These are phyloP conservation scores for Rutstroemia sydowiana DNA, from an alignment of 2,329 filamentous ascomycete species.

Conservation along the genomic window DNA sequence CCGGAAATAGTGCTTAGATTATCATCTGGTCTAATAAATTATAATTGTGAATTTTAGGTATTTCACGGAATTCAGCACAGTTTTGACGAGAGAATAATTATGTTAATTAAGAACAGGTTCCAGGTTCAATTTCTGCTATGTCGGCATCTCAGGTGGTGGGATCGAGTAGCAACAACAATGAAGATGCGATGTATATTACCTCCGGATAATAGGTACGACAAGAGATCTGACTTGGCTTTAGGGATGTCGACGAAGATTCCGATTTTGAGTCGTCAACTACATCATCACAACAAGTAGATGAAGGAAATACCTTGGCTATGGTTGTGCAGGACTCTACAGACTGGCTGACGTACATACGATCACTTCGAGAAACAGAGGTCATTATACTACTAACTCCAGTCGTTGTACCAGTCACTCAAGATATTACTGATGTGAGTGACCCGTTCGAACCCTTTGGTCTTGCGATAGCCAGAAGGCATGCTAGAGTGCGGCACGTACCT, in stretches of 20 bases:
- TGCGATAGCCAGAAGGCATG: conserved; percentile 51
- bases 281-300: not conserved
- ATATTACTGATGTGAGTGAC: conserved; percentile 43
- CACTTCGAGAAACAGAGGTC: conserved; percentile 43
- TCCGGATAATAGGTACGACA: not conserved
- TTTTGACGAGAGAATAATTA: not conserved
- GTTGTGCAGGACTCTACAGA: conserved; percentile 30
- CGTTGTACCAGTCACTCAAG: conserved; percentile 39
- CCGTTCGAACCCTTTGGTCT: conserved; percentile 67
- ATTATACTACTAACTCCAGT: conserved; percentile 56
- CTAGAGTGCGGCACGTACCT: conserved; percentile 61
- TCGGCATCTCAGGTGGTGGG: not conserved
- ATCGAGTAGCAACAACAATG: conserved; percentile 1
- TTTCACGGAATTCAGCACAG: not conserved
- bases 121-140: conserved; percentile 1
- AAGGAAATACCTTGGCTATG: conserved; percentile 9
- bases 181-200: conserved; percentile 1
- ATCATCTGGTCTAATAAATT: not conserved
- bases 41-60: conserved; percentile 3
- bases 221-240: not conserved
- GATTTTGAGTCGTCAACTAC: not conserved
- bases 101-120: conserved; percentile 8
- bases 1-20: not conserved
- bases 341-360: conserved; percentile 41
- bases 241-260: conserved; percentile 2